Evolutionary conservation across 768 basidiomycete genomes (phyloP), one percentile per base, ranked within the genome.

Genomic region (Royoungia palumana): DNA sequence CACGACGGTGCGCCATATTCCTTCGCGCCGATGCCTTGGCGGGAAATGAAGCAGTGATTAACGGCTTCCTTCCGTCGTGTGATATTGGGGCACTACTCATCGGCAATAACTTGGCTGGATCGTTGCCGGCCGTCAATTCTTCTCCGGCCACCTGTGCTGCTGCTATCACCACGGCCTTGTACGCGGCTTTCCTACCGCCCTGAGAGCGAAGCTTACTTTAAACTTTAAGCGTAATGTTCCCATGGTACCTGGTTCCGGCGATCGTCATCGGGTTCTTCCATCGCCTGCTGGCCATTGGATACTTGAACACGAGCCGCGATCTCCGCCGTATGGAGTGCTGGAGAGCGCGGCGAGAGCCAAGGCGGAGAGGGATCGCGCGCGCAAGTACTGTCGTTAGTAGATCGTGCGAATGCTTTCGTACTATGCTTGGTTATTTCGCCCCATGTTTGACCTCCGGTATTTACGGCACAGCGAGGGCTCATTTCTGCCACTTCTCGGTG

Each of bases 271-370:
- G 87, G 2, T 81, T 76, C 54, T 75, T 81, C 20, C 94, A 94
- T 60, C 83, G 82, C 38, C 66, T 76, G 27, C 72, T 89, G 16
- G 81, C 85, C 2, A 72, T 85, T 44, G 85, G 85, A 1, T 89
- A 89, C 64, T 71, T 89, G 44, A 83, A 82, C 57, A 89, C 88
- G 1, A 88, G 89, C 0, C 80, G 92, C 38, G 91, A 94, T 60
- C 70, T 95, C 17, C 79, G 91, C 49, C 78, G 94, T 17, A 90
- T 96, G 83, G 94, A 95, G 64, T 89, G 56, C 66, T 87, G 46
- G 84, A 86, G 63, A 70, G 68, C 17, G 74, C 72, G 6, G 85
- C 83, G 2, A 81, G 72, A 60, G 75, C 72, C 28, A 65, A 65
- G 53, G 66, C 55, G 14, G 64, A 64, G 38, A 56, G 48, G 28